phyloP scores from a whole-genome alignment of 352 stramenopile genomes.

The Phytophthora pistaciae region DNA sequence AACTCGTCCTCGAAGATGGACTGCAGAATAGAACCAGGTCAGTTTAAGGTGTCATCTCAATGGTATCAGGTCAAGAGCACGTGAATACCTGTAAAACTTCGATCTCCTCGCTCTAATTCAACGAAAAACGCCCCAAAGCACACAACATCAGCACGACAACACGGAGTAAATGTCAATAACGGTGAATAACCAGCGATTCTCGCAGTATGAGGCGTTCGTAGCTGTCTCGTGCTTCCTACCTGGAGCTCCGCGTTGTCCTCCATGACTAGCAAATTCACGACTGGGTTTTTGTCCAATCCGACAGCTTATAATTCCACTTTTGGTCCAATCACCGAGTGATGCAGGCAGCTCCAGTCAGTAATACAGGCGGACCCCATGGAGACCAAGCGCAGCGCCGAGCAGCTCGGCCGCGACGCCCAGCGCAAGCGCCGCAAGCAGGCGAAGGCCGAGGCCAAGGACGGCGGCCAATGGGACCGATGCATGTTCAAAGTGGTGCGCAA shows the following conservation, averaged over 20 bases:
- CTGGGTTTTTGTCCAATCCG: constrained; percentile 44
- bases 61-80: neutral
- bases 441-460: constrained; percentile 58
- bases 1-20: constrained; percentile 84
- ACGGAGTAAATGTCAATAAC: neutral
- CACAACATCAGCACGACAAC: constrained; percentile 8
- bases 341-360: constrained; percentile 19
- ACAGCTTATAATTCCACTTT: neutral
- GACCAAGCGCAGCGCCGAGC: constrained; percentile 44
- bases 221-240: constrained; percentile 28
- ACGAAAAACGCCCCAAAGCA: constrained; percentile 14
- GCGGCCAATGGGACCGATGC: constrained; percentile 76
- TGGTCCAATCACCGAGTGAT: constrained; percentile 27
- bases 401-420: constrained; percentile 33
- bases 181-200: neutral
- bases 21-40: constrained; percentile 30
- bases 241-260: constrained; percentile 62
- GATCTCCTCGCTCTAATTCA: constrained; percentile 72
- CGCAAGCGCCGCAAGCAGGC: constrained; percentile 73
- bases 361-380: constrained; percentile 14
- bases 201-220: neutral
- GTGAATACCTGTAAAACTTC: constrained; percentile 72
- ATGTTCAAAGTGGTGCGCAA: constrained; percentile 86
- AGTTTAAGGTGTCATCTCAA: neutral
- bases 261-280: constrained; percentile 25